Evolutionary conservation across 805 yeast species (phyloP).

Genomic region (Schizosaccharomyces octosporus): DNA sequence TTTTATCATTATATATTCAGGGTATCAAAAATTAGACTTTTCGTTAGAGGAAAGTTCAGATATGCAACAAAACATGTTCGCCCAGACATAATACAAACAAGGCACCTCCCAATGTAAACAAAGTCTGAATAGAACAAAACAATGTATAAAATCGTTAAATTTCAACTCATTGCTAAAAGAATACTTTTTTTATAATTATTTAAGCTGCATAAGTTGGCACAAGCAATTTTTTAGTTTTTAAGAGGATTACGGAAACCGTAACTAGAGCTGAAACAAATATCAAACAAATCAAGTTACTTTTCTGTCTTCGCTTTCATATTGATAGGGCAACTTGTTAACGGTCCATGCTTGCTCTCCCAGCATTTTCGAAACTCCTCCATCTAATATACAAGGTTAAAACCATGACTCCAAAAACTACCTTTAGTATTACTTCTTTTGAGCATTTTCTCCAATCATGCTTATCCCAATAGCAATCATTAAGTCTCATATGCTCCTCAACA

Average conservation of each 20-base stretch:
- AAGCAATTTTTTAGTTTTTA: no score
- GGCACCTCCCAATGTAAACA: no score
- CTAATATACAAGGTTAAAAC: not conserved
- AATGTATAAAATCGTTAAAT: no score
- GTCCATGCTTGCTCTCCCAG: not conserved
- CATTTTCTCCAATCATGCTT: not conserved
- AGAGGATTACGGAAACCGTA: not conserved
- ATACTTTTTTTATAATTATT: no score
- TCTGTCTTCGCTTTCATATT: not conserved
- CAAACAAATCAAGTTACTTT: not conserved
- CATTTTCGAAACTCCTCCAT: not conserved
- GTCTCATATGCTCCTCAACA: not conserved
- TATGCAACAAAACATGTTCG: no score
- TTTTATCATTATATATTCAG: no score
- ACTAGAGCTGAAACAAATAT: not conserved
- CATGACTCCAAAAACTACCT: not conserved
- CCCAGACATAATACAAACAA: no score
- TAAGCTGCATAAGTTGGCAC: no score
- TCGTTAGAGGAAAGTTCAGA: no score
- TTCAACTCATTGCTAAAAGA: no score
- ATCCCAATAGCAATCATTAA: slow-evolving; percentile 1
- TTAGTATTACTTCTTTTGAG: not conserved
- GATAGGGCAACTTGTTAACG: not conserved
- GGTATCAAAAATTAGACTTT: no score
- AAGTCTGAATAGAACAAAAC: no score